Conservation (phyloP, 495 filamentous ascomycete species). For the Daldinia childiae region DNA sequence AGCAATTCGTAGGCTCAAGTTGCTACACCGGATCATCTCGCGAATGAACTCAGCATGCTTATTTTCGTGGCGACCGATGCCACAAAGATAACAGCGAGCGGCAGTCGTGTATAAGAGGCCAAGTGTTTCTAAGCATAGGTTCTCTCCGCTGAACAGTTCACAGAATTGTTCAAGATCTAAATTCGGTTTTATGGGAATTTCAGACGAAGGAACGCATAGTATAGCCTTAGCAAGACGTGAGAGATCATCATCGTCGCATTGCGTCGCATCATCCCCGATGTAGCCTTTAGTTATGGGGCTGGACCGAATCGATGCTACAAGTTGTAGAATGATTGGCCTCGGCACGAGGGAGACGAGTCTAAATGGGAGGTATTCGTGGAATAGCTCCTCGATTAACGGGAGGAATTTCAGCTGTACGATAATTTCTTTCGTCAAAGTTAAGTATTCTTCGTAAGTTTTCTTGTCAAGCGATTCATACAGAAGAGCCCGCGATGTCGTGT, state of each 20-base stretch:
- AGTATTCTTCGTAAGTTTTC: neutral
- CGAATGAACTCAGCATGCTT: neutral
- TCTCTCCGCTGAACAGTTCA: neutral
- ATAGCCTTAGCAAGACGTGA: neutral
- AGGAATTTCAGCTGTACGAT: neutral
- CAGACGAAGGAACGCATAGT: neutral
- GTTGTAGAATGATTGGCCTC: conserved; percentile 7
- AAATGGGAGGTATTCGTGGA: conserved; percentile 7
- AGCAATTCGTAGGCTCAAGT: neutral
- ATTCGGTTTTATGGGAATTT: neutral
- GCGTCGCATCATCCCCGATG: neutral
- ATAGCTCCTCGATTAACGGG: neutral
- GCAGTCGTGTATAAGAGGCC: neutral
- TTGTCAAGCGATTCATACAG: neutral
- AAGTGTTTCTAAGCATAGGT: neutral
- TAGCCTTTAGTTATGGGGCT: neutral
- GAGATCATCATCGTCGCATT: neutral
- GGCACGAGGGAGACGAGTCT: conserved; percentile 10
- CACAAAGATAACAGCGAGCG: neutral
- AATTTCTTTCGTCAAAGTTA: neutral
- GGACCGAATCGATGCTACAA: conserved; percentile 5
- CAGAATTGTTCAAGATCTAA: neutral
- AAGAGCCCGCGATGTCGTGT: neutral
- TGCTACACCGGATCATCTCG: neutral
- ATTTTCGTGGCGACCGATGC: neutral